phyloP scores from a whole-genome alignment of 2,329 filamentous ascomycete genomes.

The Botrytis galanthina region DNA sequence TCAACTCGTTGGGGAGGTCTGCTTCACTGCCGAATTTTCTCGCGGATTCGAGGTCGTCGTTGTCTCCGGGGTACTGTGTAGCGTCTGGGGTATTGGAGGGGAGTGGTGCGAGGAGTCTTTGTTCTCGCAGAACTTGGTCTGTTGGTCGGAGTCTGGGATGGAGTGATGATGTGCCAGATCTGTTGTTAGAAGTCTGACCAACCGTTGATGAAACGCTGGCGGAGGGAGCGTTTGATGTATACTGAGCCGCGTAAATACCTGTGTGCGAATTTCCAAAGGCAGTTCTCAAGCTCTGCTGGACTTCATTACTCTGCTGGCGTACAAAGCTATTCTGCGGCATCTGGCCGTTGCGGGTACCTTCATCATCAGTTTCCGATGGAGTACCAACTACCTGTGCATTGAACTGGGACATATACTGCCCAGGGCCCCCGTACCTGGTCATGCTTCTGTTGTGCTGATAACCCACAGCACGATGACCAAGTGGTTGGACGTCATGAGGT shows the following conservation, averaged over 20 bases:
- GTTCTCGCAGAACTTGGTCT: background rate
- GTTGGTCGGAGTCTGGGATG: background rate
- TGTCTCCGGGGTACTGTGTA: background rate
- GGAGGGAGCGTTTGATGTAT: too few relatives aligned
- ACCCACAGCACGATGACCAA: fast-evolving
- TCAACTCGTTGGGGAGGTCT: fast-evolving
- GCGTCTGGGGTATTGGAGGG: fast-evolving
- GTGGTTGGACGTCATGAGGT: fast-evolving
- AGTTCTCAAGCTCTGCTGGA: fast-evolving
- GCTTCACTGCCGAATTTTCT: background rate
- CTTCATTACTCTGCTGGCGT: fast-evolving
- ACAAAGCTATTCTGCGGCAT: background rate
- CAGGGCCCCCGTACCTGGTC: background rate
- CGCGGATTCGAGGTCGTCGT: fast-evolving
- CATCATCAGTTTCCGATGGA: fast-evolving
- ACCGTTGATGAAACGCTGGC: background rate
- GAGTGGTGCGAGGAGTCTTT: background rate
- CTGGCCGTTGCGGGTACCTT: background rate
- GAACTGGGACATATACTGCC: background rate
- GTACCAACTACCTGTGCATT: background rate
- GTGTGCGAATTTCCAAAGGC: fast-evolving
- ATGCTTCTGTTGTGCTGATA: background rate
- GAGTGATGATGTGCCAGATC: fast-evolving
- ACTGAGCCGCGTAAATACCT: background rate
- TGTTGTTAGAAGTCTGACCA: fast-evolving